These are phyloP conservation scores for Lachnellula arida DNA, from an alignment of 2,329 filamentous ascomycete species.

Conservation along the genomic window DNA sequence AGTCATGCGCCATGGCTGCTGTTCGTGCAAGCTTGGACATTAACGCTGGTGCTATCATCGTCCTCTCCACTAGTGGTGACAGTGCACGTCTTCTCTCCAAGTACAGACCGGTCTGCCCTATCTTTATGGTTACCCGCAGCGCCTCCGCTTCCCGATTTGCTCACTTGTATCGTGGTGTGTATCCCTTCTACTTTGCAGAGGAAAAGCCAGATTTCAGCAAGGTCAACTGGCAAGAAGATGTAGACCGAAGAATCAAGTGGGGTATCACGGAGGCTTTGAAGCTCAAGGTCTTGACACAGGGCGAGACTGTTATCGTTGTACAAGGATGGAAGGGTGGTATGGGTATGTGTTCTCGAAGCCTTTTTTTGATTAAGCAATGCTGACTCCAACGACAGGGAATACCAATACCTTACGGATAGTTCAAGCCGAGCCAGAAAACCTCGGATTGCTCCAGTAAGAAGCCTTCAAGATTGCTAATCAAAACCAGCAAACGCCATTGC, in stretches of 20 bases:
- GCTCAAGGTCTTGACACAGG: constrained; percentile 68
- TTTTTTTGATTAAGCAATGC: too few species aligned
- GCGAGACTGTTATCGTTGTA: constrained; percentile 75
- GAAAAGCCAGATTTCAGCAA: constrained; percentile 90
- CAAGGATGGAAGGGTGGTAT: constrained; percentile 90
- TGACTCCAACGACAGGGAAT: too few species aligned
- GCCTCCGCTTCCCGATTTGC: constrained; percentile 78
- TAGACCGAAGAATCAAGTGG: constrained; percentile 97
- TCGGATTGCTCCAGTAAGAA: constrained; percentile 12
- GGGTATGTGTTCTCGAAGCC: too few species aligned
- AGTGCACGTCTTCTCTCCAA: constrained; percentile 95
- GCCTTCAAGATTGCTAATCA: background rate
- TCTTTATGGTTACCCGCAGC: constrained; percentile 98
- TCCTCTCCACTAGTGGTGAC: constrained; percentile 90
- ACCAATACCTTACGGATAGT: too few species aligned
- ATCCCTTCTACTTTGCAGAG: constrained; percentile 93
- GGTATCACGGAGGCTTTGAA: constrained; percentile 82
- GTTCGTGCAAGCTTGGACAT: constrained; percentile 94
- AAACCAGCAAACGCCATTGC: background rate
- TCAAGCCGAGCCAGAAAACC: too few species aligned
- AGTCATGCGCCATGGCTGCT: constrained; percentile 96
- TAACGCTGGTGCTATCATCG: constrained; percentile 92
- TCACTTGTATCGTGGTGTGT: constrained; percentile 96
- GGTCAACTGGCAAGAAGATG: constrained; percentile 97
- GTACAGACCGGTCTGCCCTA: constrained; percentile 97